Conservation (phyloP, 2,329 filamentous ascomycete species). For the Talaromyces atroroseus region DNA sequence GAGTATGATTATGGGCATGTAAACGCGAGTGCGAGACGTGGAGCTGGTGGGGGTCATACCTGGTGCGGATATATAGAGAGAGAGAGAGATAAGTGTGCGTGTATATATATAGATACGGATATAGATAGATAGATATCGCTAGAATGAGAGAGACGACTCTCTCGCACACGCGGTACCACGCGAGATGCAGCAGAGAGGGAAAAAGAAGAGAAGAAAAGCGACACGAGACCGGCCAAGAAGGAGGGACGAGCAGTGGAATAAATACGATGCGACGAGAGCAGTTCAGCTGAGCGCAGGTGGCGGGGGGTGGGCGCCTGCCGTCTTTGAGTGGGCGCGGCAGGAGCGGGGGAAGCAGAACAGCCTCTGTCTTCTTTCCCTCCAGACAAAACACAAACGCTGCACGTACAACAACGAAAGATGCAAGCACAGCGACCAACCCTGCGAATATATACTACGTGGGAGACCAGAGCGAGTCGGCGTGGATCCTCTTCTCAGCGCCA, state of each 20-base stretch:
- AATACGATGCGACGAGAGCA: not conserved
- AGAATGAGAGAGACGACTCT: not conserved
- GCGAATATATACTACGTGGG: not conserved
- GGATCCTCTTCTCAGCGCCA: no score
- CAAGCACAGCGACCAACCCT: not conserved
- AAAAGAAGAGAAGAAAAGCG: not conserved
- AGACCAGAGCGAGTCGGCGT: no score
- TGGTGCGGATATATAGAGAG: not conserved
- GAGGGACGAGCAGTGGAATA: not conserved
- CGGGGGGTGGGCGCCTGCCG: not conserved
- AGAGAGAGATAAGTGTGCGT: not conserved
- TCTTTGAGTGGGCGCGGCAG: not conserved
- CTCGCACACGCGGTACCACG: not conserved
- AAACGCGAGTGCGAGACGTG: no score
- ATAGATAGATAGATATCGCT: not conserved
- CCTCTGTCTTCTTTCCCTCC: no score
- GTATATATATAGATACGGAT: not conserved
- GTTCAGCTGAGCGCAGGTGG: not conserved
- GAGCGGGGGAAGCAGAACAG: not conserved
- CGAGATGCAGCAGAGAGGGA: not conserved
- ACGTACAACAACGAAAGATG: not conserved
- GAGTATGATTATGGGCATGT: not conserved
- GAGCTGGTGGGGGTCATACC: no score
- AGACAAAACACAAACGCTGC: not conserved
- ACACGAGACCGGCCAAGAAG: not conserved